phyloP scores from a whole-genome alignment of 176 grass and related monocot species.

The Eragrostis curvula region DNA sequence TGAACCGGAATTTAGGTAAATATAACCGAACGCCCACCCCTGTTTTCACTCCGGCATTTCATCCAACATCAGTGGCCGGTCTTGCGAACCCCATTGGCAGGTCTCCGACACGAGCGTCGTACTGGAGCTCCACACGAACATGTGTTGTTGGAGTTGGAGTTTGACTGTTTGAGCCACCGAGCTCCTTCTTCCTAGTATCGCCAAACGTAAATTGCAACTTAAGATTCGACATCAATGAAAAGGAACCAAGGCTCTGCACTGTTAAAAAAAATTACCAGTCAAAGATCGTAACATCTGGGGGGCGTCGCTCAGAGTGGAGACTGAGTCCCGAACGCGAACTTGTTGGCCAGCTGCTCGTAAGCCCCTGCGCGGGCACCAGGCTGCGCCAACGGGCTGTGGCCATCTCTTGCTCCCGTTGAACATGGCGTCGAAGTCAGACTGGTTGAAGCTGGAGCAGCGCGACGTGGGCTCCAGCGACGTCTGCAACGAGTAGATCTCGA shows the following conservation, averaged over 20 bases:
- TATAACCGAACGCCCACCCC: no score
- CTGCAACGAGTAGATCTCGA: conserved; percentile 99
- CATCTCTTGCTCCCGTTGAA: conserved; percentile 74
- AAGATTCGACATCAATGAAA: background rate
- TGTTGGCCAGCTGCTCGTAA: conserved; percentile 63
- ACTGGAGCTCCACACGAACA: conserved; percentile 93
- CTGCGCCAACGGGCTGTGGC: conserved; percentile 59
- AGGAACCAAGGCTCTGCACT: no score
- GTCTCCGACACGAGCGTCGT: conserved; percentile 88
- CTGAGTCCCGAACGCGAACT: conserved; percentile 47
- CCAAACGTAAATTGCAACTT: background rate
- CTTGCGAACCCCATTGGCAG: no score
- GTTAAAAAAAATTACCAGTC: no score
- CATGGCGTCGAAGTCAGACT: conserved; percentile 99
- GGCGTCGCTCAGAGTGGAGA: no score
- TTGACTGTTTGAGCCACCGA: conserved; percentile 62
- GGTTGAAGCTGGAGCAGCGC: conserved; percentile 95
- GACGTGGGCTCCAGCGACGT: conserved; percentile 91
- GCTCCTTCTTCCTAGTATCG: conserved; percentile 68
- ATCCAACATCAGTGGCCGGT: no score
- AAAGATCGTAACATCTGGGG: no score
- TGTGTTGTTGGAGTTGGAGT: conserved; percentile 89
- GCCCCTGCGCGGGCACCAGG: conserved; percentile 33
- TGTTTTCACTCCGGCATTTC: no score
- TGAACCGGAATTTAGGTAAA: no score